Conservation (phyloP, 108 stramenopile genomes). For the Halocafeteria seosinensis region DNA sequence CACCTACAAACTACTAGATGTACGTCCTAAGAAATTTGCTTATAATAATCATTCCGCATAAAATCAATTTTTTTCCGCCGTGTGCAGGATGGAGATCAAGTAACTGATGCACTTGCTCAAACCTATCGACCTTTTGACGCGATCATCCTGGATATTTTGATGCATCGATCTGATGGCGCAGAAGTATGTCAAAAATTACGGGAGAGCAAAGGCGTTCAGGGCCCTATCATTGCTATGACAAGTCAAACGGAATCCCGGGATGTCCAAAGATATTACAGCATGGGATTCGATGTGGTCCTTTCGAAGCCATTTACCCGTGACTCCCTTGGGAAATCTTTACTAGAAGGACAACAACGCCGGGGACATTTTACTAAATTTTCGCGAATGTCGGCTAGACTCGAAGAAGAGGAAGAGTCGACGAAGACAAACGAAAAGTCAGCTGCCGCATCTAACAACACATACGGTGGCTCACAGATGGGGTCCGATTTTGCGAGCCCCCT, state of each 20-base stretch:
- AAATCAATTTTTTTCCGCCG: too few relatives aligned
- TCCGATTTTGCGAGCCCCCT: too few relatives aligned
- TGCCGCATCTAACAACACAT: too few relatives aligned
- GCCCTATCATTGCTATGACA: not conserved
- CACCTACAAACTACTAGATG: not conserved
- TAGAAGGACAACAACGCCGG: not conserved
- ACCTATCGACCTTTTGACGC: not conserved
- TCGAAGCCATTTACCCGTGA: not conserved
- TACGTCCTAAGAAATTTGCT: too few relatives aligned
- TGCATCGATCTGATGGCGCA: not conserved
- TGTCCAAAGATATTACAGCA: not conserved
- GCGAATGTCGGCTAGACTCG: not conserved
- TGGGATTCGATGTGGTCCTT: constrained; percentile 3
- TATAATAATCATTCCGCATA: too few relatives aligned
- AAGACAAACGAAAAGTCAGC: too few relatives aligned
- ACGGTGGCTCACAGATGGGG: too few relatives aligned
- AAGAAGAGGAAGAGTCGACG: not conserved
- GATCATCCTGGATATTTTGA: constrained; percentile 2
- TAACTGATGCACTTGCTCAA: not conserved
- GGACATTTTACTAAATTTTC: not conserved
- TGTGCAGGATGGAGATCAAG: not conserved
- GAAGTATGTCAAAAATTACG: not conserved
- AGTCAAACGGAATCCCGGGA: not conserved
- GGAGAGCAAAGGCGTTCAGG: not conserved
- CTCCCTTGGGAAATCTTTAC: not conserved